phyloP scores from a whole-genome alignment of 805 yeast genomes.

The Metschnikowia dekortorum region DNA sequence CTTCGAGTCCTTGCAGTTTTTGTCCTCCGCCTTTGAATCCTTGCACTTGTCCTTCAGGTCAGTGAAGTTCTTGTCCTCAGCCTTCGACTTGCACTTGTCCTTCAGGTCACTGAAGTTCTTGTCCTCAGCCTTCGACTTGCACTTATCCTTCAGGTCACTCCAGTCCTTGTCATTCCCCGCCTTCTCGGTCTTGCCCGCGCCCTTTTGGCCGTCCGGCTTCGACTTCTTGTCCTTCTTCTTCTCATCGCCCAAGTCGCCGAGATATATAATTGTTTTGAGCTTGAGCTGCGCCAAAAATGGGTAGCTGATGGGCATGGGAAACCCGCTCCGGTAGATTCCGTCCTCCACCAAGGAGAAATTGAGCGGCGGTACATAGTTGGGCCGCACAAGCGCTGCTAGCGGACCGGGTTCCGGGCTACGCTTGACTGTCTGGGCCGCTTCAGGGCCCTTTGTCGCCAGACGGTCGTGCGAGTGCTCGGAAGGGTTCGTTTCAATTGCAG shows the following conservation, averaged over 20 bases:
- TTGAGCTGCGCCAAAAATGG: constrained; percentile 68
- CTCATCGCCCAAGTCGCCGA: constrained; percentile 56
- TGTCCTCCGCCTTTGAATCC: too few species aligned
- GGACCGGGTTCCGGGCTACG: background rate
- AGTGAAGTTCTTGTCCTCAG: too few species aligned
- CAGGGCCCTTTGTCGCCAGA: background rate
- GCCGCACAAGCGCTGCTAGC: constrained; percentile 1
- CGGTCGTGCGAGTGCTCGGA: background rate
- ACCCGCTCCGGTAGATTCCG: constrained; percentile 85
- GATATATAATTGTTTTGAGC: constrained; percentile 73
- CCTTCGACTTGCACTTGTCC: too few species aligned
- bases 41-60: too few species aligned
- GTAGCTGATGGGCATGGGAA: constrained; percentile 84
- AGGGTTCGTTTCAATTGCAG: background rate
- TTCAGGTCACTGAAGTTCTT: too few species aligned
- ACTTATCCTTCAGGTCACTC: too few species aligned
- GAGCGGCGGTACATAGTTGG: constrained; percentile 72
- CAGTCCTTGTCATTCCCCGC: too few species aligned
- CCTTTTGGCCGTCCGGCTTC: too few species aligned
- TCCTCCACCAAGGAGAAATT: constrained; percentile 88
- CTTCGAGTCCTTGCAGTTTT: background rate
- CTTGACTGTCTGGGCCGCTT: background rate
- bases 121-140: too few species aligned
- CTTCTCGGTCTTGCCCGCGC: too few species aligned
- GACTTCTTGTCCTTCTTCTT: constrained; percentile 15